Evolutionary conservation across 1,139 yeast genomes (phyloP).

Genomic region (Sugiyamaella grinbergsii): DNA sequence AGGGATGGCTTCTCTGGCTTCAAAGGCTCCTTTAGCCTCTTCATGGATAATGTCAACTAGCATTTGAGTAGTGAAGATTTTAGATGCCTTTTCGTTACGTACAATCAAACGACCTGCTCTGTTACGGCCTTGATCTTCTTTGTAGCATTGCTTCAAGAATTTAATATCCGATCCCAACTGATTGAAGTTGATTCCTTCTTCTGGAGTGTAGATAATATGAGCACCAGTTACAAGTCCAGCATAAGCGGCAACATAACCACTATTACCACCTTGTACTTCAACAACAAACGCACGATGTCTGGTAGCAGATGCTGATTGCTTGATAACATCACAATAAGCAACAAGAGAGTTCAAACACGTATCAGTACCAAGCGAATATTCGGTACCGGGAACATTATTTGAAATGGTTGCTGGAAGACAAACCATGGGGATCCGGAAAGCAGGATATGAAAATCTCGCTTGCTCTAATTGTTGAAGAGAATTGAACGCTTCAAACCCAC

Average conservation of each 20-base stretch:
- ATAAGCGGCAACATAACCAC: slow-evolving; percentile 88
- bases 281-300: slow-evolving; percentile 94
- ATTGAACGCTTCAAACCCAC: slow-evolving; percentile 93
- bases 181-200: slow-evolving; percentile 71
- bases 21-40: slow-evolving; percentile 75
- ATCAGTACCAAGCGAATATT: slow-evolving; percentile 89
- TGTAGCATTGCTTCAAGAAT: slow-evolving; percentile 67
- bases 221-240: slow-evolving; percentile 94
- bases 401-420: slow-evolving; percentile 94
- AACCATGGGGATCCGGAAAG: slow-evolving; percentile 91
- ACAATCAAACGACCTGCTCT: slow-evolving; percentile 85
- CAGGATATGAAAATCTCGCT: slow-evolving; percentile 75
- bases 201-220: slow-evolving; percentile 90
- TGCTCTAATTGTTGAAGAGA: slow-evolving; percentile 77
- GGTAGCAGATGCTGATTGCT: slow-evolving; percentile 92
- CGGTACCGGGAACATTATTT: slow-evolving; percentile 98
- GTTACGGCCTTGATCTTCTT: slow-evolving; percentile 74
- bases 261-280: slow-evolving; percentile 96
- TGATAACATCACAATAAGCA: slow-evolving; percentile 90
- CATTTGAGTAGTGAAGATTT: slow-evolving; percentile 76
- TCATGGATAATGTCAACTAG: slow-evolving; percentile 81
- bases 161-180: slow-evolving; percentile 78
- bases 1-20: slow-evolving; percentile 93
- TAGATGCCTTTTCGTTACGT: slow-evolving; percentile 83
- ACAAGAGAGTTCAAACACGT: slow-evolving; percentile 91